Conservation (phyloP, 83 land plant species). For the Isoetes engelmannii region DNA sequence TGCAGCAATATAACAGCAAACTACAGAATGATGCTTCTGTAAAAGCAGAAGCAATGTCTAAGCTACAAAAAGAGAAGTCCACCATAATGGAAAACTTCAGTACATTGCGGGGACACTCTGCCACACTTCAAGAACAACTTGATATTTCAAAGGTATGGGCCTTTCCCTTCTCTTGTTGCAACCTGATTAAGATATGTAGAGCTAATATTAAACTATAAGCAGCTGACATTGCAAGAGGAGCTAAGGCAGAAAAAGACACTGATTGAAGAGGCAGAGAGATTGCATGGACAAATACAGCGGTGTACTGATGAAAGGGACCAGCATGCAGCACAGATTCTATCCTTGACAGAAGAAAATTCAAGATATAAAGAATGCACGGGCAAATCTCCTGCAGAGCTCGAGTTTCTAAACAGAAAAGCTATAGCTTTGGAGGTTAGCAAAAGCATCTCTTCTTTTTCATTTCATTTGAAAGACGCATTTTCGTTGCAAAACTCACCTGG, state of each 20-base stretch:
- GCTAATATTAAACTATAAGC: too few species aligned
- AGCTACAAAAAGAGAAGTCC: conserved; percentile 47
- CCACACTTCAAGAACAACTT: conserved; percentile 47
- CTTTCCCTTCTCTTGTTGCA: too few species aligned
- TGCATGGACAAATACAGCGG: conserved; percentile 60
- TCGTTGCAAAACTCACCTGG: too few species aligned
- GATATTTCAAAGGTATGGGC: too few species aligned
- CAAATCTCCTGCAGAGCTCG: conserved; percentile 56
- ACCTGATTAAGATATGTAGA: too few species aligned
- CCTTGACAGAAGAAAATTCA: conserved; percentile 47
- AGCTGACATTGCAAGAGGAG: conserved; percentile 66
- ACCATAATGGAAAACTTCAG: conserved; percentile 51
- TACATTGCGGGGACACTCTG: conserved; percentile 37
- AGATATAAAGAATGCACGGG: conserved; percentile 62
- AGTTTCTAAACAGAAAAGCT: conserved; percentile 42
- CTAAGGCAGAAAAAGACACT: conserved; percentile 47
- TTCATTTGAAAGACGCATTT: too few species aligned
- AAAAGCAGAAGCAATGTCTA: conserved; percentile 30
- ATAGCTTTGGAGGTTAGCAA: conserved; percentile 78
- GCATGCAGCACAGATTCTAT: conserved; percentile 36
- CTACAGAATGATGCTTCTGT: conserved; percentile 27
- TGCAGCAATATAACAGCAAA: conserved; percentile 30
- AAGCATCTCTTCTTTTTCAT: too few species aligned
- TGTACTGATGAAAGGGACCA: conserved; percentile 67
- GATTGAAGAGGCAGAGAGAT: conserved; percentile 44